phyloP scores from a whole-genome alignment of 768 basidiomycete genomes.

The Leccinum disarticulatum region DNA sequence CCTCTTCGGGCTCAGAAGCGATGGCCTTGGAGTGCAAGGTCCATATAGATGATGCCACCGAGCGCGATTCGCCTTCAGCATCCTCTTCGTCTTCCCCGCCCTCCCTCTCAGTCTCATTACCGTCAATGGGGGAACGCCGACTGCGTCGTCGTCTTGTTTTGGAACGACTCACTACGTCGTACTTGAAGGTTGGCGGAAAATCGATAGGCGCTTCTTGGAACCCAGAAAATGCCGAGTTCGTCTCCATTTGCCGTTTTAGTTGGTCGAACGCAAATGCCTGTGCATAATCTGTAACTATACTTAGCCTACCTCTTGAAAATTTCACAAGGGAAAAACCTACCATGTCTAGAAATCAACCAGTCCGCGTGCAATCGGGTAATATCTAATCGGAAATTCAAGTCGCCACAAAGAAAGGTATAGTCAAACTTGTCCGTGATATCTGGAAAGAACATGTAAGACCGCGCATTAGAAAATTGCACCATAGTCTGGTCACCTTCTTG shows the following conservation, averaged over 20 bases:
- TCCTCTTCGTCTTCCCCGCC: constrained; percentile 38
- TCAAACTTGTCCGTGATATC: constrained; percentile 90
- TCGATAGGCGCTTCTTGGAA: constrained; percentile 79
- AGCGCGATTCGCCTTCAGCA: constrained; percentile 48
- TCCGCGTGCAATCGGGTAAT: constrained; percentile 91
- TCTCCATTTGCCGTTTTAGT: constrained; percentile 71
- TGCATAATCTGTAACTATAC: constrained; percentile 56
- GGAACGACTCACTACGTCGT: constrained; percentile 67
- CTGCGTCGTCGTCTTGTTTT: constrained; percentile 42
- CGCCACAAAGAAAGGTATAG: constrained; percentile 84
- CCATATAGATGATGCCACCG: constrained; percentile 54
- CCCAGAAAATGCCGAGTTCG: constrained; percentile 67
- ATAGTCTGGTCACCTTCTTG: constrained; percentile 59
- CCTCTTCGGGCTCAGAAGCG: constrained; percentile 40
- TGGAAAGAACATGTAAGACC: constrained; percentile 8
- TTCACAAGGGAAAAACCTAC: constrained; percentile 35
- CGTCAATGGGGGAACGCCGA: constrained; percentile 38
- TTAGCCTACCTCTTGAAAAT: constrained; percentile 8
- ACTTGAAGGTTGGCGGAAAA: constrained; percentile 95
- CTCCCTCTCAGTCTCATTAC: constrained; percentile 42
- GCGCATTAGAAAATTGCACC: constrained; percentile 1
- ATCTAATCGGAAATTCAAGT: constrained; percentile 89
- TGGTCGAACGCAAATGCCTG: constrained; percentile 93
- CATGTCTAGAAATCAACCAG: constrained; percentile 84
- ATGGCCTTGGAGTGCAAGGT: constrained; percentile 41